Conservation (phyloP, 1,284 basidiomycete genomes). For the Heliocybe sulcata region DNA sequence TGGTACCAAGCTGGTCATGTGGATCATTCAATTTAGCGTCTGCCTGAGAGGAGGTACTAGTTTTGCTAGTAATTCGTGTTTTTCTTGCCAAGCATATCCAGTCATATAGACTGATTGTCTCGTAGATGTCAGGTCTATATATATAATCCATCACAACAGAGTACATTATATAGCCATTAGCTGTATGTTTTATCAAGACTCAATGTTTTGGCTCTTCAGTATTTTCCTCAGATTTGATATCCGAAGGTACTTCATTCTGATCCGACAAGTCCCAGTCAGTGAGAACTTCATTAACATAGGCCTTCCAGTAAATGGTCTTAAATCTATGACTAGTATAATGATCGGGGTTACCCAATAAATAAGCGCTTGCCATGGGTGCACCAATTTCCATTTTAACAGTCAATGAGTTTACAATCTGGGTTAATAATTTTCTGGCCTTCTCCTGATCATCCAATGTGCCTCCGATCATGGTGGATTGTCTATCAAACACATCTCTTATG, state of each 20-base stretch:
- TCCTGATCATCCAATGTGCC: constrained; percentile 8
- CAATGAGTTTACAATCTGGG: constrained; percentile 13
- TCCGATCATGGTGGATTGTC: constrained; percentile 13
- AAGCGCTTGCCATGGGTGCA: constrained; percentile 8
- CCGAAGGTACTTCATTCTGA: neutral
- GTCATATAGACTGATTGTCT: constrained; percentile 6
- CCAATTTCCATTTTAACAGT: constrained; percentile 9
- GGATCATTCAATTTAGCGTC: neutral
- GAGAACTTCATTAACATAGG: neutral
- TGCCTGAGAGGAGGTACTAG: neutral
- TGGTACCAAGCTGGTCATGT: neutral
- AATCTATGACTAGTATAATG: constrained; percentile 8
- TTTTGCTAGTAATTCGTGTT: neutral
- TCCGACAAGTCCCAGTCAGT: neutral
- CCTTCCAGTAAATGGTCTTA: neutral
- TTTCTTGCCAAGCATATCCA: constrained; percentile 7
- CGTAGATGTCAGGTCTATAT: constrained; percentile 3
- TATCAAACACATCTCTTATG: constrained; percentile 17
- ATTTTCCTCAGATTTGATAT: neutral
- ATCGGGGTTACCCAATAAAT: constrained; percentile 9
- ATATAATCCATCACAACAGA: constrained; percentile 6
- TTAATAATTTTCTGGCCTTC: constrained; percentile 18
- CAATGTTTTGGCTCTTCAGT: neutral
- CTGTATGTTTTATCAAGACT: neutral
- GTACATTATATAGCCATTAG: neutral